phyloP scores from a whole-genome alignment of 768 basidiomycete genomes.

The Trametes cingulata region DNA sequence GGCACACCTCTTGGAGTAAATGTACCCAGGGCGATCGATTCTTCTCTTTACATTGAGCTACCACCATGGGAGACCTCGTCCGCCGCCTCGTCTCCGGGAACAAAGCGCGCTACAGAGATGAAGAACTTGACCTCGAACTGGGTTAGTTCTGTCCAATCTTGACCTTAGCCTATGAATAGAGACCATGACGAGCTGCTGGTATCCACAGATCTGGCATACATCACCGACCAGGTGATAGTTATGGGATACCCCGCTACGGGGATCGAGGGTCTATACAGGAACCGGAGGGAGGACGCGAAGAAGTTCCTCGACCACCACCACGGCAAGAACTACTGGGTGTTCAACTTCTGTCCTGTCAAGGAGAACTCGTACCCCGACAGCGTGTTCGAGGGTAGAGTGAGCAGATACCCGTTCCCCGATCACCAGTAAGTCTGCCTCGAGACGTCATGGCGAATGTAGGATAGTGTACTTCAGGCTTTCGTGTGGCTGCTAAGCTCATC shows the following conservation, averaged over 20 bases:
- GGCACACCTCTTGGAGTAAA: too few species aligned
- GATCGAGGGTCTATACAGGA: slow-evolving; percentile 78
- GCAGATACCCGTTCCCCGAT: slow-evolving; percentile 87
- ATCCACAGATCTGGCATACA: slow-evolving; percentile 55
- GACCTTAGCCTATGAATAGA: not conserved
- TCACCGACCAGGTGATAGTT: slow-evolving; percentile 74
- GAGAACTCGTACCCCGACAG: slow-evolving; percentile 79
- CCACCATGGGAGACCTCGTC: slow-evolving; percentile 61
- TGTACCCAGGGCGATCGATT: not conserved
- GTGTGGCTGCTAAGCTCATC: not conserved
- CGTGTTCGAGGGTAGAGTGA: slow-evolving; percentile 73
- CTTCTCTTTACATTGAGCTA: not conserved
- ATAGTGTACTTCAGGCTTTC: not conserved
- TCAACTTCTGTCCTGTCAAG: slow-evolving; percentile 81
- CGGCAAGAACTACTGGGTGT: slow-evolving; percentile 80
- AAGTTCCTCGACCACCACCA: slow-evolving; percentile 75
- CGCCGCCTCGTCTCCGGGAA: slow-evolving; percentile 78
- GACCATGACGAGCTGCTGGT: not conserved
- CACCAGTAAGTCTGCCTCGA: slow-evolving; percentile 63
- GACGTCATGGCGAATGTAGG: not conserved
- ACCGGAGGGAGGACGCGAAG: slow-evolving; percentile 72
- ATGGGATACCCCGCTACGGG: slow-evolving; percentile 87
- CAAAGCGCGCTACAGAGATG: slow-evolving; percentile 77
- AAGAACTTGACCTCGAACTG: slow-evolving; percentile 65
- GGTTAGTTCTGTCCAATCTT: slow-evolving; percentile 39